phyloP scores from a whole-genome alignment of 768 basidiomycete species.

The Boletus rubropictus region DNA sequence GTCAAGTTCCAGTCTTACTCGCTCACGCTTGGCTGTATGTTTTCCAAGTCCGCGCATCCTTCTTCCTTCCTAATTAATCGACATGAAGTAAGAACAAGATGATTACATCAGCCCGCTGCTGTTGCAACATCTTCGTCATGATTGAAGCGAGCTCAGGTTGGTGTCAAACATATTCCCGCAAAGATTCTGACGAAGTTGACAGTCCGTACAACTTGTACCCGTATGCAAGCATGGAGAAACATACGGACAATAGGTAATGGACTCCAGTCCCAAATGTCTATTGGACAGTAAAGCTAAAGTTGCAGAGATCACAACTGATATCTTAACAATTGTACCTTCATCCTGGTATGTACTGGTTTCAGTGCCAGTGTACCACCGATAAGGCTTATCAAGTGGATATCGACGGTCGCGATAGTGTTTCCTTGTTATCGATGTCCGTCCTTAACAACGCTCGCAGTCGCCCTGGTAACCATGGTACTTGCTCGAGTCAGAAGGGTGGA shows the following conservation, averaged over 20 bases:
- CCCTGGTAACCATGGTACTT: not conserved
- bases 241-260: not conserved
- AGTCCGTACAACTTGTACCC: not conserved
- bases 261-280: no score
- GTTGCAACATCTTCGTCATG: no score
- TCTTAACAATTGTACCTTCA: not conserved
- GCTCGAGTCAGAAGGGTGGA: not conserved
- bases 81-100: not conserved
- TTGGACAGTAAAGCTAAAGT: not conserved
- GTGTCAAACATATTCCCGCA: not conserved
- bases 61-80: conserved; percentile 10
- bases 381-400: not conserved
- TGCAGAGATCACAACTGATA: not conserved
- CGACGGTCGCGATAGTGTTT: not conserved
- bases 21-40: no score
- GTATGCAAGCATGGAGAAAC: not conserved
- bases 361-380: not conserved
- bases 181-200: not conserved
- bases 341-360: not conserved
- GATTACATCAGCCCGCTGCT: not conserved
- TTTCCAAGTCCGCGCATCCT: conserved; percentile 12
- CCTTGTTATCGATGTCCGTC: not conserved
- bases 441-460: not conserved
- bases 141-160: not conserved
- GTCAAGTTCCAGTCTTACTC: no score